A percentile compares a stretch with the other conserved stretches of the same genome.
These are phyloP conservation scores for Tricladium varicosporioides DNA, from an alignment of 2,329 filamentous ascomycete genomes.

Conservation along the genomic window DNA sequence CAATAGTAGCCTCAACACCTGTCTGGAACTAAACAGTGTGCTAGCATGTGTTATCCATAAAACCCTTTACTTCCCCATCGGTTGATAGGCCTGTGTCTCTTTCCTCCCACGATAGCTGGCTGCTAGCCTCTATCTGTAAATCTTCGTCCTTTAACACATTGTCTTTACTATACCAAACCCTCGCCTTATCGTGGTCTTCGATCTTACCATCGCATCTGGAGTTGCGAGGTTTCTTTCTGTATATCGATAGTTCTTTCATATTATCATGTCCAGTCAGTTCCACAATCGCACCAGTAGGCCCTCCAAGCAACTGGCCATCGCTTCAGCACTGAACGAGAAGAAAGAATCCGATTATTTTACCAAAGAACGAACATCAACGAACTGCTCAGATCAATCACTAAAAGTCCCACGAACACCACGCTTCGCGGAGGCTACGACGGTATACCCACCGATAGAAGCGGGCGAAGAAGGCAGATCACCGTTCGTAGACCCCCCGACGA, in stretches of 20 bases:
- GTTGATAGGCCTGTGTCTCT: slow-evolving; percentile 16
- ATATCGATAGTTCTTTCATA: not conserved
- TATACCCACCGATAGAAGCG: slow-evolving; percentile 72
- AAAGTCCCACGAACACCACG: slow-evolving; percentile 73
- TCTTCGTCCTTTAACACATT: slow-evolving; percentile 22
- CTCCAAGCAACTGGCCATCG: not conserved
- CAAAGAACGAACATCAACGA: slow-evolving; percentile 41
- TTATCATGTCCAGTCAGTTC: not conserved
- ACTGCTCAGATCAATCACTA: slow-evolving; percentile 39
- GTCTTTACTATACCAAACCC: slow-evolving; percentile 11
- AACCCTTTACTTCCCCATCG: slow-evolving; percentile 27
- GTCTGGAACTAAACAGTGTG: slow-evolving; percentile 24
- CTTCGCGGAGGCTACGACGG: slow-evolving; percentile 77
- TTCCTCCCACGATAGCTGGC: slow-evolving; percentile 32
- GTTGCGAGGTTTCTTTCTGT: not conserved
- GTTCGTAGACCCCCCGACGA: slow-evolving; percentile 61
- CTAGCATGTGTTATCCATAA: slow-evolving; percentile 27
- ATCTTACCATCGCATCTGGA: slow-evolving; percentile 11
- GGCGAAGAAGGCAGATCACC: slow-evolving; percentile 45
- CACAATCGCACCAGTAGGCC: not conserved
- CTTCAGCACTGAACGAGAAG: slow-evolving; percentile 24
- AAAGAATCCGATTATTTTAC: slow-evolving; percentile 24
- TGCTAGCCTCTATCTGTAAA: slow-evolving; percentile 34
- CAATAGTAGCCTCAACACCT: not conserved
- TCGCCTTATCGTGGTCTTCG: slow-evolving; percentile 15